These are phyloP conservation scores for Nigrospora osmanthi DNA, from an alignment of 2,329 filamentous ascomycete species.

Conservation along the genomic window DNA sequence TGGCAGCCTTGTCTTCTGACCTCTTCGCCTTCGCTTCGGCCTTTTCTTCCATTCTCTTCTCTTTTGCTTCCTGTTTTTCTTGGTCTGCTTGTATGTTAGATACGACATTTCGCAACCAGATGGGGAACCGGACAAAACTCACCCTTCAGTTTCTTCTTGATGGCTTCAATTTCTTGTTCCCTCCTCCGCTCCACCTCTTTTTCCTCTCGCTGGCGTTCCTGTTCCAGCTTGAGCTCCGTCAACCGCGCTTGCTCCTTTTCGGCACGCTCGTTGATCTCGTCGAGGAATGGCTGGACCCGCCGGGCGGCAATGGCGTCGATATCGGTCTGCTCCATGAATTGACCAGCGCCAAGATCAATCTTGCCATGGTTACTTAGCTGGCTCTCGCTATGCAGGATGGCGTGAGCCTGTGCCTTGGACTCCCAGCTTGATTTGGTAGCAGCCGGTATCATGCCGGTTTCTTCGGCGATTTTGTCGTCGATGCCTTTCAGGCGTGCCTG, in stretches of 20 bases:
- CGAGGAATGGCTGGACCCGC: slow-evolving; percentile 72
- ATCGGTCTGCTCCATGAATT: slow-evolving; percentile 68
- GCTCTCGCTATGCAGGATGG: slow-evolving; percentile 55
- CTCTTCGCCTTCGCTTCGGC: slow-evolving; percentile 25
- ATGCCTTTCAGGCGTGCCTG: slow-evolving; percentile 68
- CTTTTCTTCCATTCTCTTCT: slow-evolving; percentile 43
- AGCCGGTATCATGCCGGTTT: slow-evolving; percentile 67
- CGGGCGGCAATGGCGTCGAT: slow-evolving; percentile 72
- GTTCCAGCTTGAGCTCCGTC: slow-evolving; percentile 53
- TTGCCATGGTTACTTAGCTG: slow-evolving; percentile 48
- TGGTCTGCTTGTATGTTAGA: slow-evolving; percentile 26
- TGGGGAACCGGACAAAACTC: slow-evolving; percentile 19
- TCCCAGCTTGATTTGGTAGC: slow-evolving; percentile 72
- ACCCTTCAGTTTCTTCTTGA: slow-evolving; percentile 52
- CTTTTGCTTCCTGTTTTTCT: slow-evolving; percentile 37
- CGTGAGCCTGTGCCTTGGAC: slow-evolving; percentile 62
- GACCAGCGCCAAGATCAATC: slow-evolving; percentile 70
- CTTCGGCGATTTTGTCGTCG: slow-evolving; percentile 70
- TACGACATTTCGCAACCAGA: slow-evolving; percentile 2
- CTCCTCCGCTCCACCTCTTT: slow-evolving; percentile 40
- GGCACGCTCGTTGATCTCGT: slow-evolving; percentile 76
- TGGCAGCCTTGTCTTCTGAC: slow-evolving; percentile 43
- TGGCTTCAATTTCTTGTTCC: slow-evolving; percentile 45
- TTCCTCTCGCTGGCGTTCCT: slow-evolving; percentile 56
- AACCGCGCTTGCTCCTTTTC: slow-evolving; percentile 63